Percentiles rank a stretch among this genome's conserved stretches.
These are phyloP conservation scores for Colletotrichum gigasporum DNA, from an alignment of 2,329 filamentous ascomycete species.

Conservation along the genomic window DNA sequence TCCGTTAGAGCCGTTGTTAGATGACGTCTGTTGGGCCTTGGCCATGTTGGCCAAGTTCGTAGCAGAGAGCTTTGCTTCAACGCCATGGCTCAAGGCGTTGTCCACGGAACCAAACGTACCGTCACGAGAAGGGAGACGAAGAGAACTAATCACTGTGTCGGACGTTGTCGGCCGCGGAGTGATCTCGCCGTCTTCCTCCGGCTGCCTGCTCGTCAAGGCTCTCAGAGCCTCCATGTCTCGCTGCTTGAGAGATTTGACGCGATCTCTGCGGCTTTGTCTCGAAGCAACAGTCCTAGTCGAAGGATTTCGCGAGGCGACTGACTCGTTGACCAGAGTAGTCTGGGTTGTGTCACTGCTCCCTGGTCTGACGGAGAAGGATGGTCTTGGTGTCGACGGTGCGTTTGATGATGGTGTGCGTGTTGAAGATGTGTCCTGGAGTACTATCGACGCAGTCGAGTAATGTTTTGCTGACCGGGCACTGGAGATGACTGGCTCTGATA, in stretches of 20 bases:
- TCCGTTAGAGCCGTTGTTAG: background rate
- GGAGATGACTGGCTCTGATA: conserved; percentile 42
- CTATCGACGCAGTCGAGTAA: conserved; percentile 39
- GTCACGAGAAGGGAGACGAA: conserved; percentile 30
- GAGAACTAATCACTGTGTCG: conserved; percentile 27
- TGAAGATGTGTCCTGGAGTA: conserved; percentile 34
- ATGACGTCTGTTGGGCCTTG: background rate
- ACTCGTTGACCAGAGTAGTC: conserved; percentile 22
- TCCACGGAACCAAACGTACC: conserved; percentile 15
- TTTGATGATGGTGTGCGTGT: too few relatives aligned
- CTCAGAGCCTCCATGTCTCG: conserved; percentile 48
- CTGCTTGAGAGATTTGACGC: conserved; percentile 50
- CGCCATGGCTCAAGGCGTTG: background rate
- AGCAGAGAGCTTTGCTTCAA: conserved; percentile 20
- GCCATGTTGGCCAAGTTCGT: conserved; percentile 26
- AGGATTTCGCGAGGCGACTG: conserved; percentile 17
- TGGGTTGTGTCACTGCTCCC: conserved; percentile 23
- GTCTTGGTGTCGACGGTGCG: conserved; percentile 24
- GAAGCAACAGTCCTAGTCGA: conserved; percentile 32
- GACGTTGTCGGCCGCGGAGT: conserved; percentile 22
- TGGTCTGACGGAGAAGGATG: conserved; percentile 16
- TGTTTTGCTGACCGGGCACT: conserved; percentile 44
- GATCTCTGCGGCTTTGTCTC: conserved; percentile 45
- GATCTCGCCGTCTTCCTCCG: conserved; percentile 11
- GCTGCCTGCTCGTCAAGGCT: conserved; percentile 35